Conservation (phyloP, 768 basidiomycete species). For the Auricularia auricula-judae region DNA sequence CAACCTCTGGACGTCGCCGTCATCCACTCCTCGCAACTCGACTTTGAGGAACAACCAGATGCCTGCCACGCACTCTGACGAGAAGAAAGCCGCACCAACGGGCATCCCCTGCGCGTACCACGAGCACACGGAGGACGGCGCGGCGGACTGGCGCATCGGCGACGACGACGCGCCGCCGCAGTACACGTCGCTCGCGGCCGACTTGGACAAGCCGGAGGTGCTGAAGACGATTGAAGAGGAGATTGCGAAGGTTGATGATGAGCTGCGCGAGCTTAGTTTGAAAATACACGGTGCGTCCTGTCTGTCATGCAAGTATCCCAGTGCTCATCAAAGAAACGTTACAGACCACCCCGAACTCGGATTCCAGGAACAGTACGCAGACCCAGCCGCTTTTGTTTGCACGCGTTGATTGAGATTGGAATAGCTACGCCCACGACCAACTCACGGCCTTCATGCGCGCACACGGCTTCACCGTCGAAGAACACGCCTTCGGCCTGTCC, state of each 20-base stretch:
- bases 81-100: background rate
- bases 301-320: background rate
- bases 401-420: constrained; percentile 21
- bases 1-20: too few relatives aligned
- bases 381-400: constrained; percentile 3
- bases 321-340: background rate
- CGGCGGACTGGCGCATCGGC: background rate
- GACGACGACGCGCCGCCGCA: background rate
- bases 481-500: constrained; percentile 43
- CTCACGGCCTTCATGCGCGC: constrained; percentile 56
- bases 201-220: constrained; percentile 31
- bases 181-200: background rate
- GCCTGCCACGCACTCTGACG: background rate
- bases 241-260: constrained; percentile 44
- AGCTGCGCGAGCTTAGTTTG: constrained; percentile 50
- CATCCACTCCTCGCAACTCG: too few relatives aligned
- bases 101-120: background rate
- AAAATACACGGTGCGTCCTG: constrained; percentile 53
- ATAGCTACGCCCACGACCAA: constrained; percentile 49
- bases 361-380: constrained; percentile 55
- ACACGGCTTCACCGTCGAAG: constrained; percentile 54
- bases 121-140: background rate
- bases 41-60: too few relatives aligned
- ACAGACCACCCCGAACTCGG: constrained; percentile 60
- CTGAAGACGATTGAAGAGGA: constrained; percentile 47